Base-by-base conservation (phyloP, 2,329 filamentous ascomycete genomes). In the Fusarium pininemorale region DNA sequence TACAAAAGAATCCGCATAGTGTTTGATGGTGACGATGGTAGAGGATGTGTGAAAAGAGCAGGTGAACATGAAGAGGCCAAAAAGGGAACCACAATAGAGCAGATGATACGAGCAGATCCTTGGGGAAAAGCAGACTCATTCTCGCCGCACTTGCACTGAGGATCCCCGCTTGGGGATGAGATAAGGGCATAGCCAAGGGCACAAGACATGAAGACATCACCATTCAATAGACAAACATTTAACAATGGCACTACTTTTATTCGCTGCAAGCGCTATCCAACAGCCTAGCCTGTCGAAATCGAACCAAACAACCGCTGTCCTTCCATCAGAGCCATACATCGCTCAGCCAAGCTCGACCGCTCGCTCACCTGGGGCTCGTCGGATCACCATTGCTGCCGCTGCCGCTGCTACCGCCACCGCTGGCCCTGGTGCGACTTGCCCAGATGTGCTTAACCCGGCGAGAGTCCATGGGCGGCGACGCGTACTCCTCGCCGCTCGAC, bases 401-500 rank as follows among this genome's bases (percentile, higher is more conserved):
- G 44, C 86, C 85, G 74, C 86, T 88, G 38, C 84, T 85, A 70
- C 83, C 83, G 66, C 83, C 83, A 67, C 84, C 83, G 64, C 73
- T 73, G 66, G 56, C 73, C 39, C 73, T 75, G 57, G 79, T 74
- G 54, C 73, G 70, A 69, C 74, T 77, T 50, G 74, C 74, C 77
- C 77, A 78, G 57, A 78, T 75, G 57, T 78, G 67, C 57, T 57
- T 67, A 47, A 75, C 63, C 26, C 66, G 70, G 32, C 74, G 57
- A 39, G 69, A 56, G 22, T 77, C 70, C 62, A 77, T 73, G 13
- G 77, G 66, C 20, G 77, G 77, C 16, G 79, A 80, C 37, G 68
- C 72, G n/a, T 78, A 68, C 28, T 88, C 88, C 50, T 87, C 88
- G 54, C 84, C 85, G 74, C 87, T 90, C 22, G 87, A 89, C 81